Conservation (phyloP, 129 eudicot genomes). For the Flaveria linearis region DNA sequence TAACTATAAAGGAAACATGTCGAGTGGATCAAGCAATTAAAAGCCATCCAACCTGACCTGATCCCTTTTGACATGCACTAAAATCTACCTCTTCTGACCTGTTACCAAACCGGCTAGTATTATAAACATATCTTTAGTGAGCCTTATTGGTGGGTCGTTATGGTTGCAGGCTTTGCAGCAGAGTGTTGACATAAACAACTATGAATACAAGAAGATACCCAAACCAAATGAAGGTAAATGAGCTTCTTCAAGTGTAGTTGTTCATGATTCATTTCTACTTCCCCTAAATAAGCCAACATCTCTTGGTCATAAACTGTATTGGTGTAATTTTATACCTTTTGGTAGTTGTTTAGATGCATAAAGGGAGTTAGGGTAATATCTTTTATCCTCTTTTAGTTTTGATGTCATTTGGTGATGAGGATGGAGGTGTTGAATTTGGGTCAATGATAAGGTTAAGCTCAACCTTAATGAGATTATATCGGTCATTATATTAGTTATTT, state of each 20-base stretch:
- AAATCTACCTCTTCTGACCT: too few species aligned
- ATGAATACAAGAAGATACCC: slow-evolving; percentile 73
- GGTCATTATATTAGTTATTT: not conserved
- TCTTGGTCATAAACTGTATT: slow-evolving; percentile 5
- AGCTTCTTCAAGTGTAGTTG: slow-evolving; percentile 17
- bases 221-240: slow-evolving; percentile 38
- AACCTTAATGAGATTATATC: not conserved
- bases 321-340: slow-evolving; percentile 4
- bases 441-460: not conserved
- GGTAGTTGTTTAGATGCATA: slow-evolving; percentile 14
- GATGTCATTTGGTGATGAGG: not conserved
- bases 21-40: not conserved
- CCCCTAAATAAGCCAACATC: slow-evolving; percentile 12
- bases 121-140: not conserved
- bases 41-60: not conserved
- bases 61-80: not conserved
- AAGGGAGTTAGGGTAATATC: not conserved
- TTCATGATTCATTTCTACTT: slow-evolving; percentile 4
- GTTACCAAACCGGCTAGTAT: not conserved
- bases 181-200: slow-evolving; percentile 70
- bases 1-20: not conserved
- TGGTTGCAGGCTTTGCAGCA: slow-evolving; percentile 69
- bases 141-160: slow-evolving; percentile 15
- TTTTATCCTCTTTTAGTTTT: not conserved
- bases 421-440: not conserved